These are phyloP conservation scores for Barnettozyma hawaiiensis DNA, from an alignment of 1,139 yeast genomes.

Conservation along the genomic window DNA sequence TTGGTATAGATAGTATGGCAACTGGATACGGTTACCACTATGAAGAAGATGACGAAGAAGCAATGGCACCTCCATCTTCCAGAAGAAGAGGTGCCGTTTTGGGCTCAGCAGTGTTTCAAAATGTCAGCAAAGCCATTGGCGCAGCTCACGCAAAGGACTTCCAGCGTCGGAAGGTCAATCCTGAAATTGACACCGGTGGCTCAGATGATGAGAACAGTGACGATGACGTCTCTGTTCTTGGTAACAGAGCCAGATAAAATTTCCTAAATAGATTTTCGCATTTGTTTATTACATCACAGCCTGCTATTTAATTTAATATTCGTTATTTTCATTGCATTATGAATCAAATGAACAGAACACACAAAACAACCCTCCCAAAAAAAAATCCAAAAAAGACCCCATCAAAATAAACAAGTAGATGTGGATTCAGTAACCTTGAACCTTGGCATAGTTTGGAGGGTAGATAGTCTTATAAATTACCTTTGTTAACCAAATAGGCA, in stretches of 20 bases:
- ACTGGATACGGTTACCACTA: conserved; percentile 1
- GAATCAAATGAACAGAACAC: too few species aligned
- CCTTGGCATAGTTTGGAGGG: conserved; percentile 98
- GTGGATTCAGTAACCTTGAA: conserved; percentile 52
- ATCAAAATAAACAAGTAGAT: too few species aligned
- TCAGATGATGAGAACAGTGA: conserved; percentile 32
- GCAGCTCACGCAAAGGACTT: conserved; percentile 87
- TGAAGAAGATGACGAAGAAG: not conserved
- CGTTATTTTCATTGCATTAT: too few species aligned
- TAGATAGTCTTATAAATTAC: conserved; percentile 66
- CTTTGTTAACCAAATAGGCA: conserved; percentile 88
- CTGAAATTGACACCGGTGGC: conserved; percentile 29
- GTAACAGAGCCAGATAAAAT: conserved; percentile 19
- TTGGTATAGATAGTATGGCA: conserved; percentile 8
- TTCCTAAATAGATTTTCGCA: too few species aligned
- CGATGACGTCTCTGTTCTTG: conserved; percentile 28
- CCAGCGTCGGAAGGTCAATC: conserved; percentile 42
- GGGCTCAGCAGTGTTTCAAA: conserved; percentile 35
- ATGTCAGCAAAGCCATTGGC: conserved; percentile 57
- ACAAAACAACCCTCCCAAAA: too few species aligned
- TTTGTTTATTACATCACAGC: too few species aligned
- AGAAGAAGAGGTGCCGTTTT: conserved; percentile 19
- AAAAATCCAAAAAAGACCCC: too few species aligned
- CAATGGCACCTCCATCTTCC: not conserved
- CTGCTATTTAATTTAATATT: too few species aligned